Percentiles rank a stretch among this genome's conserved stretches.
These are phyloP conservation scores for Coprinopsis marcescibilis DNA, from an alignment of 768 basidiomycete genomes.

Conservation along the genomic window DNA sequence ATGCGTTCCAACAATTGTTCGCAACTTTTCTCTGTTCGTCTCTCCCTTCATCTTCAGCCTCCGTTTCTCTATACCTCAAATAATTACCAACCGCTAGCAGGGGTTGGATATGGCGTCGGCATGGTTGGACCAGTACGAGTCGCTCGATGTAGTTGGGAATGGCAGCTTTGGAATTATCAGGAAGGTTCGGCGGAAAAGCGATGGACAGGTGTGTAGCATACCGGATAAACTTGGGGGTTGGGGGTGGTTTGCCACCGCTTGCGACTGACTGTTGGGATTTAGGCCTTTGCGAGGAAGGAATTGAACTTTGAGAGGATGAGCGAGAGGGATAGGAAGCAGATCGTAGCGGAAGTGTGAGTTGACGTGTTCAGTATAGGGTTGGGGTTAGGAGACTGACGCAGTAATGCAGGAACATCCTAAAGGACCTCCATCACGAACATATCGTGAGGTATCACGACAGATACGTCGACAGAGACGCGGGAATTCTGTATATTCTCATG, in stretches of 20 bases:
- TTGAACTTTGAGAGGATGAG: conserved; percentile 97
- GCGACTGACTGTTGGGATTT: background rate
- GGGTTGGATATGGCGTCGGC: conserved; percentile 14
- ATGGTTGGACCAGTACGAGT: conserved; percentile 79
- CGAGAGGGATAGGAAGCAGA: conserved; percentile 93
- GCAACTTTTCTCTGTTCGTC: no score
- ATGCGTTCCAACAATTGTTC: no score
- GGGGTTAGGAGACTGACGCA: no score
- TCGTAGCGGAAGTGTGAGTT: conserved; percentile 94
- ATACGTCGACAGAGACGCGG: conserved; percentile 82
- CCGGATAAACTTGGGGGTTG: no score
- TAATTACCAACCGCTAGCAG: no score
- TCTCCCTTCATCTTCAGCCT: no score
- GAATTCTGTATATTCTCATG: conserved; percentile 96
- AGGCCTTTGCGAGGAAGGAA: conserved; percentile 90
- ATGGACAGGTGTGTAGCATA: conserved; percentile 78
- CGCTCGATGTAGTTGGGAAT: conserved; percentile 90
- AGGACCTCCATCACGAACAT: conserved; percentile 91
- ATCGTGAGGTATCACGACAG: conserved; percentile 96
- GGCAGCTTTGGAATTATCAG: conserved; percentile 97
- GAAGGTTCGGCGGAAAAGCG: conserved; percentile 81
- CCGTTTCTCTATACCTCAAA: no score
- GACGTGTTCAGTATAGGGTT: no score
- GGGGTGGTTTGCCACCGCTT: background rate
- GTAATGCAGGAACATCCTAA: conserved; percentile 79